Percentiles rank a stretch among this genome's conserved stretches.
These are phyloP conservation scores for Sarocladium oryzae DNA, from an alignment of 2,329 filamentous ascomycete genomes.

Conservation along the genomic window DNA sequence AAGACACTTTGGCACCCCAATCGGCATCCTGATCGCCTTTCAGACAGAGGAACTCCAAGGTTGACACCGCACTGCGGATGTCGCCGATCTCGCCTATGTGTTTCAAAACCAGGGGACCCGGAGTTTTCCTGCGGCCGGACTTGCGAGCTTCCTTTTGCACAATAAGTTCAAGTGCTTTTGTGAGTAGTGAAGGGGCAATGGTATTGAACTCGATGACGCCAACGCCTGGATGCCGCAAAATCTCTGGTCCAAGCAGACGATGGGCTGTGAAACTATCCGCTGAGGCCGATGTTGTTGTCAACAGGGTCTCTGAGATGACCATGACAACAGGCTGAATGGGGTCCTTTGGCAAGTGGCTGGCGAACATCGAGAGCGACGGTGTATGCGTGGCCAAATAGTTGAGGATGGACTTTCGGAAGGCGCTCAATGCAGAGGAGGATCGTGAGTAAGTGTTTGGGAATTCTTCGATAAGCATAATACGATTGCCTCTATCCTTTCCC, in stretches of 20 bases:
- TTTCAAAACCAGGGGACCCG: constrained; percentile 72
- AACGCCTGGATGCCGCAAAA: constrained; percentile 73
- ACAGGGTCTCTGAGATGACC: constrained; percentile 82
- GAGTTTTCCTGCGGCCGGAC: constrained; percentile 68
- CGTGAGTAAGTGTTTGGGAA: constrained; percentile 70
- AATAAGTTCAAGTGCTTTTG: constrained; percentile 75
- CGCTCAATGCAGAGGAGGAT: constrained; percentile 55
- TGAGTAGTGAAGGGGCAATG: constrained; percentile 77
- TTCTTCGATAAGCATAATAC: constrained; percentile 71
- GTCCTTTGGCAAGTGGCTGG: constrained; percentile 33
- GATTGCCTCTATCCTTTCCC: constrained; percentile 20
- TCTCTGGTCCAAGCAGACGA: constrained; percentile 78
- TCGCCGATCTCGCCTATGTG: constrained; percentile 82
- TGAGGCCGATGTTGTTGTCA: constrained; percentile 77
- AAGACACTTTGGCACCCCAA: constrained; percentile 68
- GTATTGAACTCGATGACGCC: constrained; percentile 87
- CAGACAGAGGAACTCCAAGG: constrained; percentile 85
- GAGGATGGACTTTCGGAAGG: constrained; percentile 69
- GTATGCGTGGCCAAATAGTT: constrained; percentile 67
- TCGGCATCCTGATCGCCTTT: constrained; percentile 68
- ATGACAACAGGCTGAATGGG: constrained; percentile 70
- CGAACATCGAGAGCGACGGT: constrained; percentile 45
- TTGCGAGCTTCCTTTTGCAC: constrained; percentile 79
- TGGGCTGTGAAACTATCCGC: constrained; percentile 92
- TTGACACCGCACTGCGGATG: constrained; percentile 84